Percentiles rank a stretch among this genome's conserved stretches.
phyloP scores from a whole-genome alignment of 129 eudicot genomes.

The Erigeron canadensis region DNA sequence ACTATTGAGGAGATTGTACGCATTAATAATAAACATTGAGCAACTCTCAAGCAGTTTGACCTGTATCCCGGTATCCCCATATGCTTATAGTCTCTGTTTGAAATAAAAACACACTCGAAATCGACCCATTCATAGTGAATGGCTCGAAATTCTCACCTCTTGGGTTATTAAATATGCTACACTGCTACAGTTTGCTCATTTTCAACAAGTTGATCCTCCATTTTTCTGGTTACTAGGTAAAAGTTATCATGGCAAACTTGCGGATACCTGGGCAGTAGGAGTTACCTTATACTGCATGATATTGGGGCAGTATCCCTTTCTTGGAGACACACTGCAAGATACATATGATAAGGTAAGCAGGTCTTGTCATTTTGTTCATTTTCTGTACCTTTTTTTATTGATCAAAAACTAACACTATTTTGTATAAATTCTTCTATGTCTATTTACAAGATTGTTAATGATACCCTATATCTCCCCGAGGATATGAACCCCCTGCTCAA shows the following conservation, averaged over 20 bases:
- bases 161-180: background rate
- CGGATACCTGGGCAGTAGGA: conserved; percentile 98
- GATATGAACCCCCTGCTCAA: conserved; percentile 15
- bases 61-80: background rate
- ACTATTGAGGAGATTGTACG: background rate
- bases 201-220: background rate
- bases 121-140: background rate
- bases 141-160: background rate
- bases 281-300: conserved; percentile 83
- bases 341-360: conserved; percentile 80
- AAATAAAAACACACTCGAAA: no score
- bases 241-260: conserved; percentile 83
- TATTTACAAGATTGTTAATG: conserved; percentile 11
- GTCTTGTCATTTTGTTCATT: conserved; percentile 15
- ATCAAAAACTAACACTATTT: background rate
- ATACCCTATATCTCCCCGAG: background rate
- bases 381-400: conserved; percentile 16
- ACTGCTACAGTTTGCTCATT: no score
- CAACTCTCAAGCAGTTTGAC: background rate
- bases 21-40: background rate
- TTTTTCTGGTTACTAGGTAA: conserved; percentile 44
- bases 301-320: conserved; percentile 78
- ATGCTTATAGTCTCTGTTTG: background rate
- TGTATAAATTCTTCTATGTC: background rate
- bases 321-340: conserved; percentile 90